Conservation (phyloP, 768 basidiomycete genomes). For the Suillus cothurnatus region DNA sequence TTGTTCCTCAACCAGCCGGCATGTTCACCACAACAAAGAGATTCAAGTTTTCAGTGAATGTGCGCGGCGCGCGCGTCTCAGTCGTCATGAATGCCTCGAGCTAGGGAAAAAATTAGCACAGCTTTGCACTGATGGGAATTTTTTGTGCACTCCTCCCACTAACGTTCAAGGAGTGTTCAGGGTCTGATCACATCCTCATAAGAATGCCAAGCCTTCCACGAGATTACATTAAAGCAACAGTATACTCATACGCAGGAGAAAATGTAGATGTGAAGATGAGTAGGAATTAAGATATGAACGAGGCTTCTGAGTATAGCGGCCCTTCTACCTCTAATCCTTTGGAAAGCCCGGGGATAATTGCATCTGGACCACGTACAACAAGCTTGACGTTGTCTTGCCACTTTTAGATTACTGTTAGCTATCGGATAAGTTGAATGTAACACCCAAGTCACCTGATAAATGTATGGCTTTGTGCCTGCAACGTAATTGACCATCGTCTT, state of each 20-base stretch:
- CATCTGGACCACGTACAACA: slow-evolving; percentile 44
- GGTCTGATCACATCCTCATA: not conserved
- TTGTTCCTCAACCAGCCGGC: no score
- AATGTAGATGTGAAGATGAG: not conserved
- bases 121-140: no score
- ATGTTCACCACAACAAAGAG: no score
- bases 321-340: slow-evolving; percentile 59
- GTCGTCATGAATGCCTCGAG: no score
- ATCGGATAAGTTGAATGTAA: slow-evolving; percentile 1
- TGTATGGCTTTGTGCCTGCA: slow-evolving; percentile 89
- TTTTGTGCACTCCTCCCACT: no score
- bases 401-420: slow-evolving; percentile 31
- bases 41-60: no score
- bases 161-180: no score
- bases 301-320: slow-evolving; percentile 82
- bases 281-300: slow-evolving; percentile 69
- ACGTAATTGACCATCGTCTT: slow-evolving; percentile 94
- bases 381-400: slow-evolving; percentile 62
- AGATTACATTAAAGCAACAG: slow-evolving; percentile 1
- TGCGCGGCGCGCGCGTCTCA: no score
- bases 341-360: slow-evolving; percentile 42
- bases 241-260: not conserved
- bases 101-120: no score
- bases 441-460: slow-evolving; percentile 74
- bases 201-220: not conserved